A percentile compares a stretch with the other conserved stretches of the same genome.
Conservation (phyloP, 257 asterid species). For the Galeopsis tetrahit region DNA sequence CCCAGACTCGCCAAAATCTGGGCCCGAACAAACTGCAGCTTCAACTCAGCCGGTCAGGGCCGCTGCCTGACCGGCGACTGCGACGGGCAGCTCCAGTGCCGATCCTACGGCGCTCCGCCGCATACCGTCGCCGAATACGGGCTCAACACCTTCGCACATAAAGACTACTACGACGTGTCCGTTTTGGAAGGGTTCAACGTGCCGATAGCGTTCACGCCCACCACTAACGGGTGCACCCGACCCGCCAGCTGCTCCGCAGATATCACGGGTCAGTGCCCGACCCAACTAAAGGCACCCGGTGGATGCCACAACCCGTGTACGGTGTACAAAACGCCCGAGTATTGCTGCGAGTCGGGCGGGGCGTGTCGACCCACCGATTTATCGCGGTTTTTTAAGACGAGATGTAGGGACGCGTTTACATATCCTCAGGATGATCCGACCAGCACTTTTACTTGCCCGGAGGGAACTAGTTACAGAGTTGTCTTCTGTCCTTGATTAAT, state of each 20-base stretch:
- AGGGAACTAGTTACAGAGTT: constrained; percentile 49
- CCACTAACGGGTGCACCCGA: constrained; percentile 44
- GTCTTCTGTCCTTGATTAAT: constrained; percentile 50
- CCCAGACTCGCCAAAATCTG: constrained; percentile 47
- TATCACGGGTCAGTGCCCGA: constrained; percentile 60
- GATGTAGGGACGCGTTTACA: constrained; percentile 64
- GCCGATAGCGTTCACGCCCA: constrained; percentile 42
- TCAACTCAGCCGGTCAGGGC: constrained; percentile 50
- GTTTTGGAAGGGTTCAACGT: constrained; percentile 56
- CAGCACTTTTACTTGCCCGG: constrained; percentile 55
- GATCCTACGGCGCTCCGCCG: constrained; percentile 43
- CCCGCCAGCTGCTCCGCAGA: constrained; percentile 51
- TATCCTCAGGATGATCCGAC: constrained; percentile 62
- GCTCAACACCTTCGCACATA: constrained; percentile 41
- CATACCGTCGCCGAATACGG: constrained; percentile 55
- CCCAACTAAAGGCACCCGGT: constrained; percentile 47
- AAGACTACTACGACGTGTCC: constrained; percentile 54
- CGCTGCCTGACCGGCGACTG: constrained; percentile 64
- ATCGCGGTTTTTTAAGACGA: constrained; percentile 63
- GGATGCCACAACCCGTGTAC: constrained; percentile 81
- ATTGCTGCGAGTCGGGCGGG: constrained; percentile 61
- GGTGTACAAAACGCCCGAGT: constrained; percentile 55
- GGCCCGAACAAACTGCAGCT: constrained; percentile 66
- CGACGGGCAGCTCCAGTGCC: constrained; percentile 46
- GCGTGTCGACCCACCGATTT: constrained; percentile 53